A percentile compares a stretch with the other conserved stretches of the same genome.
These are phyloP conservation scores for Saccharomyces pastorianus DNA, from an alignment of 1,139 yeast genomes.

Conservation along the genomic window DNA sequence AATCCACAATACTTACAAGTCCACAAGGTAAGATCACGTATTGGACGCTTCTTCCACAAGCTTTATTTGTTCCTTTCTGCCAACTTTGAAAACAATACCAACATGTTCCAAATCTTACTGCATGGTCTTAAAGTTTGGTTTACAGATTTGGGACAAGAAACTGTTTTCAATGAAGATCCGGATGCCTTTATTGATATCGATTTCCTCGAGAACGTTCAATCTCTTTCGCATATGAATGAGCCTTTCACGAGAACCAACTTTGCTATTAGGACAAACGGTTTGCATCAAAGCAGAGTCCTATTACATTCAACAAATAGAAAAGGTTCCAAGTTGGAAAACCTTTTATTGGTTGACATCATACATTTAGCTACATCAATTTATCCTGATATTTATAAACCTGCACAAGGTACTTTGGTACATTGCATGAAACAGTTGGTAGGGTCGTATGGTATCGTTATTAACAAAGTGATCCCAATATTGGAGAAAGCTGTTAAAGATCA, in stretches of 20 bases:
- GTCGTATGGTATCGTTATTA: slow-evolving; percentile 49
- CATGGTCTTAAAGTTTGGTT: slow-evolving; percentile 74
- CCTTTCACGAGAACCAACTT: slow-evolving; percentile 75
- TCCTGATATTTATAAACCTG: slow-evolving; percentile 58
- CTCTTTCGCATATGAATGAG: slow-evolving; percentile 41
- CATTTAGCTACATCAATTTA: slow-evolving; percentile 63
- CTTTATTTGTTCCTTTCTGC: slow-evolving; percentile 44
- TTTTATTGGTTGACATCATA: slow-evolving; percentile 62
- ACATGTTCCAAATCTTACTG: slow-evolving; percentile 55
- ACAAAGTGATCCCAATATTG: slow-evolving; percentile 36
- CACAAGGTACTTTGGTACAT: slow-evolving; percentile 62
- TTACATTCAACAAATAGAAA: slow-evolving; percentile 70
- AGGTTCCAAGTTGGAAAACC: slow-evolving; percentile 59
- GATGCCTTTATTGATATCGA: slow-evolving; percentile 39
- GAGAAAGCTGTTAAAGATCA: slow-evolving; percentile 45
- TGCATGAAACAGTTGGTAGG: slow-evolving; percentile 70
- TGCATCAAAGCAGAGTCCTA: slow-evolving; percentile 67
- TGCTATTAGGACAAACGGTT: slow-evolving; percentile 68
- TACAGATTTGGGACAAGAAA: slow-evolving; percentile 72
- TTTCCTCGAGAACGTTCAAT: slow-evolving; percentile 41
- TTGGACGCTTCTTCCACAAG: slow-evolving; percentile 64
- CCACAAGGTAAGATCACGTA: slow-evolving; percentile 51
- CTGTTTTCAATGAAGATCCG: slow-evolving; percentile 52
- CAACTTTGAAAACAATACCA: slow-evolving; percentile 59
- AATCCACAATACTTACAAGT: slow-evolving; percentile 50